A percentile compares a stretch with the other conserved stretches of the same genome.
Evolutionary conservation across 2,329 filamentous ascomycete genomes (phyloP).

Genomic region (Mariannaea elegans): DNA sequence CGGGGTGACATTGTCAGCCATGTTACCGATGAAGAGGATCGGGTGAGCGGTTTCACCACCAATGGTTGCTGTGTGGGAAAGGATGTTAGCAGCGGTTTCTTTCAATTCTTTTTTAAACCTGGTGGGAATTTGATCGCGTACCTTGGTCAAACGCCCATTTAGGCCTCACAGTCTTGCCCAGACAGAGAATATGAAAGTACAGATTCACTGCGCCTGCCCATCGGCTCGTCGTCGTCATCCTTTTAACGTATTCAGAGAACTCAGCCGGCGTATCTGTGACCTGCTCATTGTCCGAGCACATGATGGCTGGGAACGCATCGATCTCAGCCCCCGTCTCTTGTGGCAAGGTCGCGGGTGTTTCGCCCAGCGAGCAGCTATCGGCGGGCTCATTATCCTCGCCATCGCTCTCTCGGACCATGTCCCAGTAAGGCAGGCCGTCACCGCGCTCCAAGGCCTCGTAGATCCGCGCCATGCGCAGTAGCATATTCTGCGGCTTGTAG

Average conservation of each 20-base stretch:
- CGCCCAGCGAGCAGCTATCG: slow-evolving; percentile 33
- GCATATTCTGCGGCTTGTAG: slow-evolving; percentile 55
- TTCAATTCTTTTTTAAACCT: no score
- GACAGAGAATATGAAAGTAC: slow-evolving; percentile 50
- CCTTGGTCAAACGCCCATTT: slow-evolving; percentile 50
- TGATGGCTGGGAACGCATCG: slow-evolving; percentile 56
- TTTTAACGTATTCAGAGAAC: slow-evolving; percentile 46
- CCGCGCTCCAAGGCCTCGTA: slow-evolving; percentile 54
- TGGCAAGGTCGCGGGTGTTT: slow-evolving; percentile 41
- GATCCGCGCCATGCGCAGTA: slow-evolving; percentile 53
- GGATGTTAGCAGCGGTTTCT: slow-evolving; percentile 4
- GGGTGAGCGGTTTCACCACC: slow-evolving; percentile 51
- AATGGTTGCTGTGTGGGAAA: slow-evolving; percentile 36
- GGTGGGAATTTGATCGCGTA: no score
- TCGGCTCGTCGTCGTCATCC: slow-evolving; percentile 49
- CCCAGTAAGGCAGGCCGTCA: slow-evolving; percentile 55
- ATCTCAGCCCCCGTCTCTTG: slow-evolving; percentile 37
- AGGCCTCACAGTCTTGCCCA: slow-evolving; percentile 49
- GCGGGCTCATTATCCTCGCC: slow-evolving; percentile 21
- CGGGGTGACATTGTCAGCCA: slow-evolving; percentile 59
- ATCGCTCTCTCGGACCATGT: slow-evolving; percentile 37
- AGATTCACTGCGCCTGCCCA: slow-evolving; percentile 55
- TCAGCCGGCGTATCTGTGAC: slow-evolving; percentile 44
- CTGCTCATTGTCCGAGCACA: slow-evolving; percentile 54
- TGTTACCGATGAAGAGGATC: slow-evolving; percentile 56